Evolutionary conservation across 1,139 yeast species (phyloP).

Genomic region (Kurtzmaniella quercitrusa): DNA sequence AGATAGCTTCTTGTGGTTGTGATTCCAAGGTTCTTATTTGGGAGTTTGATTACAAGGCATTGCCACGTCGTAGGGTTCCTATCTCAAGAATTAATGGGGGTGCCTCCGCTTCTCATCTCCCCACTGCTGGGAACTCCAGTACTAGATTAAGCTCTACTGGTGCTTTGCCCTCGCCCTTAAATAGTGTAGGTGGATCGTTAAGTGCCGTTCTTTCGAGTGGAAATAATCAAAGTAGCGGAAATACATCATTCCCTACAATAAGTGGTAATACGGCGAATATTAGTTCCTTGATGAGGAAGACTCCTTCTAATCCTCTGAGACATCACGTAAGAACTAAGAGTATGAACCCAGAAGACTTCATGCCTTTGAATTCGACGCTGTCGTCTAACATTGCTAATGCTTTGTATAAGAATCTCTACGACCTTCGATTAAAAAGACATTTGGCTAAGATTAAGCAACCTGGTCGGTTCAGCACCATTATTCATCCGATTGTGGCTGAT

Average conservation of each 20-base stretch:
- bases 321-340: conserved; percentile 1
- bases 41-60: conserved; percentile 67
- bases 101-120: background rate
- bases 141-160: background rate
- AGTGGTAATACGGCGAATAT: background rate
- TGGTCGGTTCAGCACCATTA: conserved; percentile 18
- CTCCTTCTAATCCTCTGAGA: background rate
- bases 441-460: conserved; percentile 12
- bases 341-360: background rate
- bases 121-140: conserved; percentile 1
- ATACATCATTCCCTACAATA: background rate
- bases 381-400: conserved; percentile 21
- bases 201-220: background rate
- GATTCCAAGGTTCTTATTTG: conserved; percentile 67
- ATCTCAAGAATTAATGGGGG: background rate
- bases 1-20: conserved; percentile 64
- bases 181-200: background rate
- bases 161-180: background rate
- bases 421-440: conserved; percentile 30
- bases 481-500: conserved; percentile 38
- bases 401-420: conserved; percentile 34
- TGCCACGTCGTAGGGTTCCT: conserved; percentile 40
- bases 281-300: background rate
- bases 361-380: background rate
- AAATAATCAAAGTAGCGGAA: background rate